Conservation (phyloP, 2,329 filamentous ascomycete species). For the Bipolaris sorokiniana region DNA sequence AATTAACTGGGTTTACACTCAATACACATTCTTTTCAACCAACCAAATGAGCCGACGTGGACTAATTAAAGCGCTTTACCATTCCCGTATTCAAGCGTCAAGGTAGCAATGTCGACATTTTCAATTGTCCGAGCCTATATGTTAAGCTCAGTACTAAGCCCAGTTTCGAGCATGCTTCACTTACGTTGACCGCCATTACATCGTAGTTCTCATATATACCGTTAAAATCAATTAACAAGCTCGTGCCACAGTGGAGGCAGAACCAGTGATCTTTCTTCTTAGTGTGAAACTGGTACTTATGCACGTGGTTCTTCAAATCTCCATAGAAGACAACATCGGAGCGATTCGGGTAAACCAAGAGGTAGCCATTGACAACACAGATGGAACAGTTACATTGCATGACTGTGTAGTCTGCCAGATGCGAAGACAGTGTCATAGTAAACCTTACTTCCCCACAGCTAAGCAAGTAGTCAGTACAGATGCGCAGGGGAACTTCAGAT, state of each 20-base stretch:
- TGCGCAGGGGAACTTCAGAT: not conserved
- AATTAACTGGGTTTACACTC: not conserved
- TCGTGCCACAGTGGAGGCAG: not conserved
- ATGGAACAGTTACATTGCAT: not conserved
- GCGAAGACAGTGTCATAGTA: not conserved
- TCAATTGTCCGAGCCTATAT: not conserved
- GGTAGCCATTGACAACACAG: not conserved
- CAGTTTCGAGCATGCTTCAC: not conserved
- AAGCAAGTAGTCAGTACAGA: not conserved
- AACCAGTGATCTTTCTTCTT: not conserved
- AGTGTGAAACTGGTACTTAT: not conserved
- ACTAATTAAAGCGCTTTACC: not conserved
- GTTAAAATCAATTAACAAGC: not conserved
- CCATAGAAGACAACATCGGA: not conserved
- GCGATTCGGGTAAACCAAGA: not conserved
- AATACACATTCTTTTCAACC: not conserved
- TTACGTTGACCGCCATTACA: not conserved
- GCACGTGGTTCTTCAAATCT: no score
- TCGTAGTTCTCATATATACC: not conserved
- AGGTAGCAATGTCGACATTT: not conserved
- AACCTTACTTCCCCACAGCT: not conserved
- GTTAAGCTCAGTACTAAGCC: not conserved
- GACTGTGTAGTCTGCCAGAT: not conserved
- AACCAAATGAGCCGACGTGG: not conserved
- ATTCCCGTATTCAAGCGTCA: not conserved